These are phyloP conservation scores for Podospora tetraspora DNA, from an alignment of 495 filamentous ascomycete species.

Conservation along the genomic window DNA sequence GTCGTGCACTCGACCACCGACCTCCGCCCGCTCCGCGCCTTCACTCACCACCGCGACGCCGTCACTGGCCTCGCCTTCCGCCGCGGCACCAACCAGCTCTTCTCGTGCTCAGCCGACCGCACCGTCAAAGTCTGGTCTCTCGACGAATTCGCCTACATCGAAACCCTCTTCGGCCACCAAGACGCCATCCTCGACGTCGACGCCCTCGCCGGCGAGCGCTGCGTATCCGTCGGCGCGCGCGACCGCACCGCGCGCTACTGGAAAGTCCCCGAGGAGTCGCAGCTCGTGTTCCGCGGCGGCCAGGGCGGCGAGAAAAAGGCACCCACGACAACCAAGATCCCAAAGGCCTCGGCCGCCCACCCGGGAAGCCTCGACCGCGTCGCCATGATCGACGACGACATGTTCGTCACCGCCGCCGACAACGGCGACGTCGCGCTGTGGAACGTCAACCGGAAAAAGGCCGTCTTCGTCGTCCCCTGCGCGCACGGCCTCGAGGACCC, in stretches of 20 bases:
- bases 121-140: constrained; percentile 71
- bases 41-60: constrained; percentile 85
- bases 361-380: constrained; percentile 89
- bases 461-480: constrained; percentile 69
- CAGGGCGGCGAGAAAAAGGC: constrained; percentile 55
- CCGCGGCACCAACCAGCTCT: constrained; percentile 85
- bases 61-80: constrained; percentile 82
- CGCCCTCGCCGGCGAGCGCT: constrained; percentile 78
- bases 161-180: constrained; percentile 94
- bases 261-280: constrained; percentile 94
- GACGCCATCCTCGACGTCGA: constrained; percentile 80
- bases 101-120: constrained; percentile 79
- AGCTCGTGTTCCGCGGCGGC: constrained; percentile 89
- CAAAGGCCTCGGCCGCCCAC: constrained; percentile 37
- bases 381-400: constrained; percentile 79
- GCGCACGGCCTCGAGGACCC: constrained; percentile 80
- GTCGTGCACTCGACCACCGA: constrained; percentile 80
- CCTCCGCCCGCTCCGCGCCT: constrained; percentile 72
- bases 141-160: constrained; percentile 80
- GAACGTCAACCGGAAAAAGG: constrained; percentile 91
- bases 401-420: constrained; percentile 90
- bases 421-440: constrained; percentile 84
- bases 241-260: constrained; percentile 92
- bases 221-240: constrained; percentile 77
- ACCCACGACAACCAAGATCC: constrained; percentile 14